Conservation (phyloP, 306 rosid genomes). For the Acacia crassicarpa region DNA sequence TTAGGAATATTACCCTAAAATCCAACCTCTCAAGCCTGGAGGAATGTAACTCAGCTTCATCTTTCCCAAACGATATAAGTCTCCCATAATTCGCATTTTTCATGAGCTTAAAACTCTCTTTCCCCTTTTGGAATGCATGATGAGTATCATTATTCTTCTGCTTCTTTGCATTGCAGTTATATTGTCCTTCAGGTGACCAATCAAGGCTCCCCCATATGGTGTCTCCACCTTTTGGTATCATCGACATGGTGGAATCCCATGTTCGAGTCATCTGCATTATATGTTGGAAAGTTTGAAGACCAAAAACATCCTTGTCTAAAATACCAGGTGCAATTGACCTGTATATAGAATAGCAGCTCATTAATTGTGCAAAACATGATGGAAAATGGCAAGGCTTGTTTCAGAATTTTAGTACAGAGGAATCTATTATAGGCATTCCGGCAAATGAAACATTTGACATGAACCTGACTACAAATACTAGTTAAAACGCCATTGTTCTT, state of each 20-base stretch:
- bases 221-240: conserved; percentile 3
- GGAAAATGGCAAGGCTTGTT: neutral
- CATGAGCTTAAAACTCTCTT: neutral
- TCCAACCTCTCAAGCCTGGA: conserved; percentile 5
- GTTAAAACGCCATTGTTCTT: neutral
- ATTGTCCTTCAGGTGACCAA: neutral
- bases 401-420: neutral
- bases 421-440: neutral
- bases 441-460: neutral
- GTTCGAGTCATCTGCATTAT: conserved; percentile 2
- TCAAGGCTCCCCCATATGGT: conserved; percentile 1
- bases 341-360: neutral
- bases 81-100: neutral
- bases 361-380: neutral
- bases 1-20: neutral
- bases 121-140: neutral
- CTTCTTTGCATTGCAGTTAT: neutral
- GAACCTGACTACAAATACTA: neutral
- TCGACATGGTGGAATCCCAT: conserved; percentile 2
- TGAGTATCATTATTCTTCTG: neutral
- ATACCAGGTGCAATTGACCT: neutral
- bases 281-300: conserved; percentile 6
- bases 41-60: neutral
- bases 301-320: neutral
- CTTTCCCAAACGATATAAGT: conserved; percentile 3